A percentile compares a stretch with the other conserved stretches of the same genome.
These are phyloP conservation scores for Diospyros kaki DNA, from an alignment of 148 eudicot genomes.

Conservation along the genomic window DNA sequence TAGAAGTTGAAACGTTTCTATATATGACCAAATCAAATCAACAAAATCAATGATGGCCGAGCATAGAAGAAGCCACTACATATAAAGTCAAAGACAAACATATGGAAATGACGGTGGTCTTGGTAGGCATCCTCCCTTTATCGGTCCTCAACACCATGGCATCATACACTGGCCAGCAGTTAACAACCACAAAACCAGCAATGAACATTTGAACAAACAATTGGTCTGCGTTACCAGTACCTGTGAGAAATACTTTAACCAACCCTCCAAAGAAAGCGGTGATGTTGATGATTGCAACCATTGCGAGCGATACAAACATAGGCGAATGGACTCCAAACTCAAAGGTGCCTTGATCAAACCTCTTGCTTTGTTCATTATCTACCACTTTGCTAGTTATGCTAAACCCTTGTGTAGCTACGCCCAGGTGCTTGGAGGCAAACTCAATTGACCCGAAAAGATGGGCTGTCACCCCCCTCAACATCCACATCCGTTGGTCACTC, in stretches of 20 bases:
- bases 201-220: constrained; percentile 40
- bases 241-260: neutral
- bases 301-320: constrained; percentile 46
- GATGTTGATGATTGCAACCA: constrained; percentile 48
- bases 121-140: constrained; percentile 56
- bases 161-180: constrained; percentile 61
- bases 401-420: constrained; percentile 31
- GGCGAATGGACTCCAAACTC: constrained; percentile 60
- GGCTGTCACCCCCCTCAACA: constrained; percentile 35
- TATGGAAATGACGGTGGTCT: constrained; percentile 31
- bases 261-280: constrained; percentile 31
- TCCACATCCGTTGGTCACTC: constrained; percentile 64
- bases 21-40: too few relatives aligned
- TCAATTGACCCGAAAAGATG: constrained; percentile 36
- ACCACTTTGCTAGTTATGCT: constrained; percentile 44
- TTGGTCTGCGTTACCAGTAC: constrained; percentile 19
- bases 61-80: neutral
- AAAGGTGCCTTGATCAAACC: constrained; percentile 49
- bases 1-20: too few relatives aligned
- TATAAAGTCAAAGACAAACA: constrained; percentile 31
- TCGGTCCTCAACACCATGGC: constrained; percentile 60
- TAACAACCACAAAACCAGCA: constrained; percentile 47
- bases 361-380: constrained; percentile 36
- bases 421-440: constrained; percentile 27
- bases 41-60: too few relatives aligned